Evolutionary conservation across 768 basidiomycete species (phyloP), one percentile per base, ranked within the genome.

Genomic region (Serendipita sp.): DNA sequence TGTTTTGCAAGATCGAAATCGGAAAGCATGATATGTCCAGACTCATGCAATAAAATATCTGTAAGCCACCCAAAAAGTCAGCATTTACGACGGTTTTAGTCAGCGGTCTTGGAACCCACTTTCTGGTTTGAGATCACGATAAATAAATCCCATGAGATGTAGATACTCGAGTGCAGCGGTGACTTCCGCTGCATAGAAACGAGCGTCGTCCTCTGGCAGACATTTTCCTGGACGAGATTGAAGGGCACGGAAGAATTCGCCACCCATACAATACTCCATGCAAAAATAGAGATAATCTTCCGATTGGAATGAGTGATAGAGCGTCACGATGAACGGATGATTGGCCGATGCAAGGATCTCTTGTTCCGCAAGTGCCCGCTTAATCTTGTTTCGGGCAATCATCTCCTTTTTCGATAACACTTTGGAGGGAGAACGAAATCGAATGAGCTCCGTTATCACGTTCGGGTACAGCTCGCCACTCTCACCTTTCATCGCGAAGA

Each of bases 321-420:
- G 83, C 26, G 96, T 98, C 69, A 99, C 95, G 75, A 99, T 99
- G 80, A 99, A 99, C 1, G 96, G 96, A 72, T 98, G 96, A 70
- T 99, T 99, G 33, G 96, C 90, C 24, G 94, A 95, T 7, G 95
- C 95, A 44, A 99, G 81, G 67, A 99, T 99, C 74, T 98, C 96
- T 76, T 97, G 96, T 75, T 99, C 96, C 3, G 96, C 97, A 70
- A 99, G 72, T 7, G 95, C 96, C 65, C 96, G 84, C 74, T 99
- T 99, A 77, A 99, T 95, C 79, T 99, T 99, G 78, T 95, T 96
- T 69, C 96, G 84, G 76, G 95, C 92, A 73, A 99, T 94, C 95
- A 99, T 98, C 78, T 99, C 96, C 78, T 88, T 90, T 78, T 98
- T 98, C 60, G 93, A 96, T 48, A 99, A 78, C 24, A 99, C 96